phyloP scores from a whole-genome alignment of 345 rosid genomes.

The Arabis alpina region DNA sequence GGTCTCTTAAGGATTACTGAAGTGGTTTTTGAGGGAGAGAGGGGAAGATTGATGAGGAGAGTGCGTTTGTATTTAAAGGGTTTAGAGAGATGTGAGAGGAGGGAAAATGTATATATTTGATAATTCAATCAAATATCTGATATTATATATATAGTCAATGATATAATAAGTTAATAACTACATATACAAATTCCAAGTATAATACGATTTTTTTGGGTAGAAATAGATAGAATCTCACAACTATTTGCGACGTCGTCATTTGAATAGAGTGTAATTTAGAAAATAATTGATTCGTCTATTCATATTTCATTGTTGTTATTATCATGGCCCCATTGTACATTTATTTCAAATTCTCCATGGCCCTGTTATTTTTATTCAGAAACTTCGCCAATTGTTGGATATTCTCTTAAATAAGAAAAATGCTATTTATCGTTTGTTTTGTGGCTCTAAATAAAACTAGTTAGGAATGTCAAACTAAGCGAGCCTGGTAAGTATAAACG shows the following conservation, averaged over 20 bases:
- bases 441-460: background rate
- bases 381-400: background rate
- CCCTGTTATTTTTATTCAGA: background rate
- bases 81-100: background rate
- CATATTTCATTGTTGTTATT: background rate
- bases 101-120: background rate
- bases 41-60: background rate
- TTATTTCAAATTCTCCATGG: background rate
- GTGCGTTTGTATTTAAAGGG: slow-evolving; percentile 5
- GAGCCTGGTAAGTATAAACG: too few relatives aligned
- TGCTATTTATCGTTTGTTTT: too few relatives aligned
- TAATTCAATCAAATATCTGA: background rate
- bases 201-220: too few relatives aligned
- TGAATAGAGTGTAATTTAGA: too few relatives aligned
- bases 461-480: too few relatives aligned
- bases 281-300: background rate
- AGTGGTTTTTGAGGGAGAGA: background rate
- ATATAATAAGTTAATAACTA: background rate
- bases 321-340: background rate
- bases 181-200: background rate
- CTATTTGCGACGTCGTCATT: too few relatives aligned
- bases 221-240: too few relatives aligned
- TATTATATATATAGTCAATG: background rate
- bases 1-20: background rate
- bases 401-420: too few relatives aligned